Percentiles rank a stretch among this genome's conserved stretches.
phyloP scores from a whole-genome alignment of 2,329 filamentous ascomycete species.

The Penicillium sp. region DNA sequence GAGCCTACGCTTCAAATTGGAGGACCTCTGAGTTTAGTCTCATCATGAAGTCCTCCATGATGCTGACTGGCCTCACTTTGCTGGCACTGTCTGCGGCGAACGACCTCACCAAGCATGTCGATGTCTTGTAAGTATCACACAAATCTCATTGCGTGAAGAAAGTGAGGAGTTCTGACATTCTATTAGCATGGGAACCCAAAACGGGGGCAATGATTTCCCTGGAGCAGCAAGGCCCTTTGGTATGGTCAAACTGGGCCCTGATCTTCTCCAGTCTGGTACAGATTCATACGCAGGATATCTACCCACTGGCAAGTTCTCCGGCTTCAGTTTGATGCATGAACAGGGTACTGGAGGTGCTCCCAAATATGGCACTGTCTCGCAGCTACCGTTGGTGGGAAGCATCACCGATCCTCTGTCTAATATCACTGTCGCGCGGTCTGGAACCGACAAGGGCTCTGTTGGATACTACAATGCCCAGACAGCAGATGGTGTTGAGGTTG shows the following conservation, averaged over 20 bases:
- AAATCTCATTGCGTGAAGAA: neutral
- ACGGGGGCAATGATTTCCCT: slow-evolving; percentile 52
- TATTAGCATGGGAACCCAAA: slow-evolving; percentile 38
- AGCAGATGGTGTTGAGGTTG: slow-evolving; percentile 61
- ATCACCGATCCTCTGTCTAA: slow-evolving; percentile 62
- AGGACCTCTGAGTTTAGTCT: neutral
- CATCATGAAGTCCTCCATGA: slow-evolving; percentile 19
- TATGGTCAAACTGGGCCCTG: slow-evolving; percentile 53
- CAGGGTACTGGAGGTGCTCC: slow-evolving; percentile 71
- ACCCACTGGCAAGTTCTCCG: slow-evolving; percentile 59
- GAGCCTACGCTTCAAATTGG: neutral
- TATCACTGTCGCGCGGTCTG: slow-evolving; percentile 61
- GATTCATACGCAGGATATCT: slow-evolving; percentile 52
- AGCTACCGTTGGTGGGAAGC: slow-evolving; percentile 61
- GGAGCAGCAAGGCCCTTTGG: slow-evolving; percentile 51
- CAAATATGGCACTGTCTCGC: slow-evolving; percentile 71
- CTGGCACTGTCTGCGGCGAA: slow-evolving; percentile 22
- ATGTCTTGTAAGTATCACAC: slow-evolving; percentile 36
- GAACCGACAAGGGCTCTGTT: slow-evolving; percentile 59
- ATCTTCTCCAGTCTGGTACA: slow-evolving; percentile 42
- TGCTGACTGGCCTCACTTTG: slow-evolving; percentile 24
- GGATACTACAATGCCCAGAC: slow-evolving; percentile 67
- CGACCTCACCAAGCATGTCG: slow-evolving; percentile 36
- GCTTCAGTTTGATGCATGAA: slow-evolving; percentile 70
- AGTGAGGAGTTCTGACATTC: slow-evolving; percentile 13